These are phyloP conservation scores for Malus hybrid DNA, from an alignment of 331 rosid species.

Conservation along the genomic window DNA sequence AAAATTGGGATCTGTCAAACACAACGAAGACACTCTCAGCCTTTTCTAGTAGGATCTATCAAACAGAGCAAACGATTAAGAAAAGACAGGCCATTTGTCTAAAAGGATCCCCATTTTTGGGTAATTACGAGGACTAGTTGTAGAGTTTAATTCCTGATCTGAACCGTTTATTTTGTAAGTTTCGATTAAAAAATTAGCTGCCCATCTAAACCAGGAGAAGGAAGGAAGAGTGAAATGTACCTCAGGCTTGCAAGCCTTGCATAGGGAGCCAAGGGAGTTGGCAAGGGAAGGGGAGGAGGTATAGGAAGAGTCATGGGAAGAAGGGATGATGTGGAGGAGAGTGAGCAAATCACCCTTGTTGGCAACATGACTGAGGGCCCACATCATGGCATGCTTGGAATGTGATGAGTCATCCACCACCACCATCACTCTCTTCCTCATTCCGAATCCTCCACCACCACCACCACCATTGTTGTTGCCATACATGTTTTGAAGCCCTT, in stretches of 20 bases:
- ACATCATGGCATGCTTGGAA: slow-evolving; percentile 87
- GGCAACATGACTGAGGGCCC: slow-evolving; percentile 83
- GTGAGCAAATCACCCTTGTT: slow-evolving; percentile 79
- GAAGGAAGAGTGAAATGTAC: slow-evolving; percentile 22
- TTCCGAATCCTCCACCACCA: slow-evolving; percentile 30
- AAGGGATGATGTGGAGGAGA: slow-evolving; percentile 67
- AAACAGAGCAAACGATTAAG: not conserved
- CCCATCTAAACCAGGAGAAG: not conserved
- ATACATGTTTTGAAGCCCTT: slow-evolving; percentile 45
- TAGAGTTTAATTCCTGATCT: too few relatives aligned
- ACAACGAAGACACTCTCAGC: not conserved
- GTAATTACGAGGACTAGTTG: too few relatives aligned
- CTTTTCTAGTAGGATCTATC: slow-evolving; percentile 3
- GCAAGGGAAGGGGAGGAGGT: slow-evolving; percentile 52
- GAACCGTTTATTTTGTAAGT: too few relatives aligned
- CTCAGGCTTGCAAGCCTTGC: slow-evolving; percentile 90
- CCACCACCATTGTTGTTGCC: slow-evolving; percentile 22
- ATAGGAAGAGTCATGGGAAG: slow-evolving; percentile 6
- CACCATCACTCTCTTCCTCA: slow-evolving; percentile 90
- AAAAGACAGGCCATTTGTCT: too few relatives aligned
- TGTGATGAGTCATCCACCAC: slow-evolving; percentile 63
- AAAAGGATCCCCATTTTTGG: too few relatives aligned
- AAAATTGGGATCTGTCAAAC: slow-evolving; percentile 26
- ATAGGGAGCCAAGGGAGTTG: slow-evolving; percentile 73
- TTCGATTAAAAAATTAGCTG: too few relatives aligned